Evolutionary conservation across 2,329 filamentous ascomycete species (phyloP), one percentile per base, ranked within the genome.

Genomic region (Paecilomyces sp.): DNA sequence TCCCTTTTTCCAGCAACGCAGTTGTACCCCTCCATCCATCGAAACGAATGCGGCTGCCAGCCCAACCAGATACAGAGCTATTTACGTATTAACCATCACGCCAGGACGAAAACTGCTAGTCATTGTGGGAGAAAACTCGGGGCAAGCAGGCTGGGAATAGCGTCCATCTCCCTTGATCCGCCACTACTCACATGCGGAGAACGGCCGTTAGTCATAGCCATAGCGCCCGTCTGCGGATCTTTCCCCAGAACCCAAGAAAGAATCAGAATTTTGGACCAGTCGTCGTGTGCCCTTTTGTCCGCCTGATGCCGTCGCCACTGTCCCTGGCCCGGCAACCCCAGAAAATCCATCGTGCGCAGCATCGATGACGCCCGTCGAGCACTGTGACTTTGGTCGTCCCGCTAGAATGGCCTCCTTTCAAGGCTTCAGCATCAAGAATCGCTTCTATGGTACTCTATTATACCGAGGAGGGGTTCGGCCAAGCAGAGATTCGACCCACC

Each of bases 251-350:
- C 51, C 51, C 41, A 47, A 47, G 41, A 47, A 22, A 11, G 5
- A 9, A 47, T 18, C 15, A 47, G 15, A 47, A 47, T 18, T n/a
- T 47, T 47, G 6, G 31, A 31, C 55, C 55, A 56, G 31, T 56
- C 31, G 24, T 34, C 15, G 55, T 34, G 12, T 47, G 18, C 33
- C 55, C 55, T 56, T 56, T 56, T 41, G 55, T 56, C 55, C 55
- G 55, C 33, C 55, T 47, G 31, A 56, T 22, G 6, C 13, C 51
- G 51, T 53, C 51, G 22, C 51, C 28, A 25, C 51, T 15, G 51
- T 18, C 15, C 51, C 22, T 53, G 18, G 4, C 28, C 51, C 22
- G 28, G 24, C 51, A 25, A 30, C 51, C 51, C 51, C 51, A 30
- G 51, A 53, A 53, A 25, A 53, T 53, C 51, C 51, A 53, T 24